A percentile compares a stretch with the other conserved stretches of the same genome.
Conservation (phyloP, 1,139 yeast species). For the Sugiyamaella pinicola region DNA sequence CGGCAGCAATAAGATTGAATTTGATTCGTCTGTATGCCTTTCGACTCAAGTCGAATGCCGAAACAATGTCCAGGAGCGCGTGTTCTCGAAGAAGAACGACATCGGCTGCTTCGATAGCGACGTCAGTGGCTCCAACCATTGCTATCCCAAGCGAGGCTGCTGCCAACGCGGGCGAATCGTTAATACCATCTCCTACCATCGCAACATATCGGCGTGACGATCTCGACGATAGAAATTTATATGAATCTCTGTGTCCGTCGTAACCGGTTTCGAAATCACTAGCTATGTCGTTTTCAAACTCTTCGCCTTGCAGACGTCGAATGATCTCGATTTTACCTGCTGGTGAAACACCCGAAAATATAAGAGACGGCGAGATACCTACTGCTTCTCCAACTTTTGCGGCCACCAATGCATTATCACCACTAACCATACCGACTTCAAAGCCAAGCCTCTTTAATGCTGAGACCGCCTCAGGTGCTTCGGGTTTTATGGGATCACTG, state of each 20-base stretch:
- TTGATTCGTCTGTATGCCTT: constrained; percentile 75
- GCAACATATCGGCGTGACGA: constrained; percentile 51
- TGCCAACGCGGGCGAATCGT: constrained; percentile 94
- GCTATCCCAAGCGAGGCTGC: constrained; percentile 90
- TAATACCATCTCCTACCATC: constrained; percentile 95
- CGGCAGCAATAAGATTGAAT: constrained; percentile 82
- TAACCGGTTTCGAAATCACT: constrained; percentile 14
- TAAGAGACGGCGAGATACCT: constrained; percentile 64
- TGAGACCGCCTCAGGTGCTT: constrained; percentile 61
- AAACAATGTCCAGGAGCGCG: constrained; percentile 65
- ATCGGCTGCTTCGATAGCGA: constrained; percentile 95
- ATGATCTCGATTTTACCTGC: constrained; percentile 73
- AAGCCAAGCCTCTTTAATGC: constrained; percentile 58
- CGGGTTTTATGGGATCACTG: constrained; percentile 68
- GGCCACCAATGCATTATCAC: constrained; percentile 74
- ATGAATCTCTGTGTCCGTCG: not conserved
- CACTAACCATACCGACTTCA: constrained; percentile 87
- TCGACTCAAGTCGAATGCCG: constrained; percentile 72
- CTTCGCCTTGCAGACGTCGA: constrained; percentile 52
- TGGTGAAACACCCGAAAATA: constrained; percentile 80
- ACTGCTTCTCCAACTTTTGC: constrained; percentile 62
- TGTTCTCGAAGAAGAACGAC: constrained; percentile 60
- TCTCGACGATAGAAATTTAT: not conserved
- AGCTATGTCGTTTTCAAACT: constrained; percentile 25
- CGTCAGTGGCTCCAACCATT: constrained; percentile 88